phyloP scores from a whole-genome alignment of 2,329 filamentous ascomycete genomes.

The Trichoderma lentiforme region DNA sequence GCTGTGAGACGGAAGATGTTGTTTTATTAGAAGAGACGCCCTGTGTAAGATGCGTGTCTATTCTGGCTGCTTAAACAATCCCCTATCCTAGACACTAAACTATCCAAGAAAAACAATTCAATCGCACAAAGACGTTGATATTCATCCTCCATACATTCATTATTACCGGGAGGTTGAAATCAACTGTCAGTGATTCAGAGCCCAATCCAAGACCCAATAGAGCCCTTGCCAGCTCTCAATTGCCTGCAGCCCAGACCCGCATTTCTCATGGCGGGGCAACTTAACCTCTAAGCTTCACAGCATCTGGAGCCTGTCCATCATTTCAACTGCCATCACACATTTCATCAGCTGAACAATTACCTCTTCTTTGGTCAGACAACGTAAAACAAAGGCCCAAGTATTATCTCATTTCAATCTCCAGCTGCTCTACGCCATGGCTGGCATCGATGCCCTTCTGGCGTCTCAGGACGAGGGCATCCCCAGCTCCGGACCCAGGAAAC shows the following conservation, averaged over 20 bases:
- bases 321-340: neutral
- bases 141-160: neutral
- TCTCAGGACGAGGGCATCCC: slow-evolving; percentile 25
- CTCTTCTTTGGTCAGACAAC: neutral
- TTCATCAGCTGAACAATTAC: slow-evolving; percentile 18
- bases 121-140: neutral
- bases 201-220: neutral
- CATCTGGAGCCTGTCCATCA: neutral
- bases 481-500: slow-evolving; percentile 15
- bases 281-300: neutral
- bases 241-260: slow-evolving; percentile 14
- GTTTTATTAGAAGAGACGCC: neutral
- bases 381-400: neutral
- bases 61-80: neutral
- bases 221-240: neutral
- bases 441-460: slow-evolving; percentile 36
- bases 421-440: slow-evolving; percentile 25
- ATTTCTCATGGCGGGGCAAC: slow-evolving; percentile 16
- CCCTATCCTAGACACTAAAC: neutral
- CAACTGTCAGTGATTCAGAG: neutral
- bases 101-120: neutral
- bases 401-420: neutral
- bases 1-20: neutral
- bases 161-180: neutral
- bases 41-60: neutral